Conservation (phyloP, 1,284 basidiomycete species). For the Puccinia horiana region DNA sequence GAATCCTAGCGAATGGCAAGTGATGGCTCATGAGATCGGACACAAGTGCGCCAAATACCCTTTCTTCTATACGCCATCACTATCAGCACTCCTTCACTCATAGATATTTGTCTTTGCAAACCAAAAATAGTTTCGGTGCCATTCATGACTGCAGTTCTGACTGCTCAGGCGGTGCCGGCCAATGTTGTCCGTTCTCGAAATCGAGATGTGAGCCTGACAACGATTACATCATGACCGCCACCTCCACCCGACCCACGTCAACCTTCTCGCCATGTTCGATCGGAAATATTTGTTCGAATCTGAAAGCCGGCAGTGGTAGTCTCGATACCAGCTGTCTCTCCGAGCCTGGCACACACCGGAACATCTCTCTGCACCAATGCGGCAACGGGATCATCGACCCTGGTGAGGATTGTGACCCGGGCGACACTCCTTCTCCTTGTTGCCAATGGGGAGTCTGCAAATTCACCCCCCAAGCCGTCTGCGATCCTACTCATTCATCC, state of each 20-base stretch:
- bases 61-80: background rate
- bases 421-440: conserved; percentile 54
- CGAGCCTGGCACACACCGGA: conserved; percentile 51
- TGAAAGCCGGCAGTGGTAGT: background rate
- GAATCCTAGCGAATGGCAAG: conserved; percentile 55
- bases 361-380: conserved; percentile 55
- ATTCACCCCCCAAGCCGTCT: conserved; percentile 54
- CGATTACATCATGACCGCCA: conserved; percentile 53
- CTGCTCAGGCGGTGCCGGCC: conserved; percentile 51
- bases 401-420: conserved; percentile 58
- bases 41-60: conserved; percentile 6
- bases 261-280: conserved; percentile 54
- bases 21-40: conserved; percentile 57
- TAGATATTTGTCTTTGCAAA: too few species aligned
- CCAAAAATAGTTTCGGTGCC: conserved; percentile 55
- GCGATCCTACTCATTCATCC: conserved; percentile 54
- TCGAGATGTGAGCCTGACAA: conserved; percentile 53
- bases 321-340: conserved; percentile 51
- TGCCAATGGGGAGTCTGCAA: conserved; percentile 54
- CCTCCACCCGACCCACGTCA: conserved; percentile 44
- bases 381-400: conserved; percentile 57
- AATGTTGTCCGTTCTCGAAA: conserved; percentile 55
- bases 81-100: too few species aligned
- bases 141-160: conserved; percentile 56
- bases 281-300: conserved; percentile 56